Evolutionary conservation across 192 early-diverging fungal genomes (phyloP).

Genomic region (Rhizoclosmatium sp.): DNA sequence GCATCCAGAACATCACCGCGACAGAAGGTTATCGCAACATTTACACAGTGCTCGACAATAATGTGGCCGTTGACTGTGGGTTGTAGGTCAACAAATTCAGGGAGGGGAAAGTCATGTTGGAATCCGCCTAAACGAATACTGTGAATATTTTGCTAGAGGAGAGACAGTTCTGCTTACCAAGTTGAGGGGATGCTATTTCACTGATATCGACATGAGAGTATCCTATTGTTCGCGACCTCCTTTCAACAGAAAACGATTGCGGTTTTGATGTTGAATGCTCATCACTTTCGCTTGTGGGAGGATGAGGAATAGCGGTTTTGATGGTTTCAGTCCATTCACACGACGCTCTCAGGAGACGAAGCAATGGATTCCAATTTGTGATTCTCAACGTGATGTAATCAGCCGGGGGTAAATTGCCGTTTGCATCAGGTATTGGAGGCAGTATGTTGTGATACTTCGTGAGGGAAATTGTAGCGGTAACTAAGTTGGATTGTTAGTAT

Average conservation of each 20-base stretch:
- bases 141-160: not conserved
- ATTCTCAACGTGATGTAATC: not conserved
- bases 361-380: slow-evolving; percentile 9
- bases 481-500: not conserved
- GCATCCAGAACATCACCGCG: no score
- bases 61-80: not conserved
- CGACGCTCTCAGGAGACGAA: slow-evolving; percentile 5
- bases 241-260: no score
- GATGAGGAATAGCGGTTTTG: not conserved
- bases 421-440: not conserved
- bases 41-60: not conserved
- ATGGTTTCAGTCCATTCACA: slow-evolving; percentile 24
- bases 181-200: not conserved
- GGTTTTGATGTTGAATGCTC: not conserved
- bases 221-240: not conserved
- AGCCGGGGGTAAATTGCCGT: not conserved
- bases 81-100: not conserved
- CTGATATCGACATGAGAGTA: not conserved
- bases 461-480: not conserved
- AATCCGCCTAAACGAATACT: not conserved
- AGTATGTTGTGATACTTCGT: not conserved
- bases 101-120: not conserved
- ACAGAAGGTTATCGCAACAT: not conserved
- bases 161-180: not conserved
- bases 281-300: not conserved